Conservation (phyloP, 1,284 basidiomycete species). For the Ceratobasidium sp. region DNA sequence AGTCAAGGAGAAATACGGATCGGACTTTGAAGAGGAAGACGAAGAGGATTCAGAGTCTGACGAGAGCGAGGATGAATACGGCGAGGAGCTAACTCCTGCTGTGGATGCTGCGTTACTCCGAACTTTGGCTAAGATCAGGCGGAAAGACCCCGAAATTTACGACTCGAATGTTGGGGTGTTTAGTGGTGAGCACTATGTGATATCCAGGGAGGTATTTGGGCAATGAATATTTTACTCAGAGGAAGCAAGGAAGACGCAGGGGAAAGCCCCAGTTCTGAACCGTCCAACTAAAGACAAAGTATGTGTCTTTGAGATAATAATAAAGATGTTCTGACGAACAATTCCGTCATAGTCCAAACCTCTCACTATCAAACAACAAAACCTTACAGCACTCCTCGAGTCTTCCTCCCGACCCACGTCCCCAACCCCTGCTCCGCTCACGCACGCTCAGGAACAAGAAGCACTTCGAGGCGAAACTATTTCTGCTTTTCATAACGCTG, state of each 20-base stretch:
- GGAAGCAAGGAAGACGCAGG: slow-evolving; percentile 67
- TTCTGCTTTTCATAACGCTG: slow-evolving; percentile 77
- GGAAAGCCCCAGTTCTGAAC: slow-evolving; percentile 27
- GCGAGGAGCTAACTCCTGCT: slow-evolving; percentile 93
- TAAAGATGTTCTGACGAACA: slow-evolving; percentile 17
- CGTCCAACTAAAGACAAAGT: slow-evolving; percentile 64
- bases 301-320: slow-evolving; percentile 49
- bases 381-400: slow-evolving; percentile 70
- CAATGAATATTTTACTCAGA: slow-evolving; percentile 63
- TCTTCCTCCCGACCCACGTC: slow-evolving; percentile 68
- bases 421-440: slow-evolving; percentile 64
- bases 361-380: slow-evolving; percentile 71
- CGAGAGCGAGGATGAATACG: slow-evolving; percentile 94
- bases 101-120: slow-evolving; percentile 96
- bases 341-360: slow-evolving; percentile 66
- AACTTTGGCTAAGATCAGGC: slow-evolving; percentile 88
- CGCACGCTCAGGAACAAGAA: slow-evolving; percentile 85
- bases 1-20: slow-evolving; percentile 92
- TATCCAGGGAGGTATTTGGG: slow-evolving; percentile 71
- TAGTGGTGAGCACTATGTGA: slow-evolving; percentile 68
- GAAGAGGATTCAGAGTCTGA: slow-evolving; percentile 78
- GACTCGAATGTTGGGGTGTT: slow-evolving; percentile 79
- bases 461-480: slow-evolving; percentile 86
- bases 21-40: slow-evolving; percentile 67
- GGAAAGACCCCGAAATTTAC: slow-evolving; percentile 89